These are phyloP conservation scores for Nemania sp. DNA, from an alignment of 2,329 filamentous ascomycete genomes.

Conservation along the genomic window DNA sequence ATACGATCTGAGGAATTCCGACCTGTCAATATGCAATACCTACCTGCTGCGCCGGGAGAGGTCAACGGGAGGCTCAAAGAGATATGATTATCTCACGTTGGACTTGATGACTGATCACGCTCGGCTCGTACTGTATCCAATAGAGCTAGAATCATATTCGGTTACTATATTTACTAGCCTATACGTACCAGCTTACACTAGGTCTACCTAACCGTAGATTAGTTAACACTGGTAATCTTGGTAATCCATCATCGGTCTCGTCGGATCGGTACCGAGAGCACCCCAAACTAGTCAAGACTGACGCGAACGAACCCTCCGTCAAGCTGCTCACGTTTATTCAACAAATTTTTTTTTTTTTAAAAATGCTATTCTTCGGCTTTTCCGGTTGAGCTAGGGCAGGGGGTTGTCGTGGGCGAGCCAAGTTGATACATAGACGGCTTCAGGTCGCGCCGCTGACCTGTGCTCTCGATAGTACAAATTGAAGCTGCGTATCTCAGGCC, in stretches of 20 bases:
- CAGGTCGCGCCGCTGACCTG: neutral
- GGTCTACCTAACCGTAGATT: neutral
- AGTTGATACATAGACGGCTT: neutral
- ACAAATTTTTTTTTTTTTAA: too few relatives aligned
- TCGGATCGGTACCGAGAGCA: neutral
- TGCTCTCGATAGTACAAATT: constrained; percentile 1
- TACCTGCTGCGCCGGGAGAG: too few relatives aligned
- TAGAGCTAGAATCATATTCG: neutral
- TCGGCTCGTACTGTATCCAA: constrained; percentile 9
- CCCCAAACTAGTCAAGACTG: neutral
- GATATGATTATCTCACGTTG: neutral
- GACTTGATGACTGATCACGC: constrained; percentile 2
- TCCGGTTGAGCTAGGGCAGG: neutral
- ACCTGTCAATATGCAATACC: neutral
- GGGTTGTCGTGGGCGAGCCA: neutral
- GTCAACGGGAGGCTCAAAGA: too few relatives aligned
- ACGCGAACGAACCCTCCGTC: neutral
- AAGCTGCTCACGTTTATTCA: neutral
- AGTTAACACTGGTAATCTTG: neutral
- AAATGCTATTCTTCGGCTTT: constrained; percentile 10
- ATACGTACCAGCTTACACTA: too few relatives aligned
- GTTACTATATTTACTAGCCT: neutral
- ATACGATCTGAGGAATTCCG: neutral
- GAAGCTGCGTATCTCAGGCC: neutral
- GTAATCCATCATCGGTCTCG: neutral